These are phyloP conservation scores for Nemania sp. DNA, from an alignment of 2,329 filamentous ascomycete species.

Conservation along the genomic window DNA sequence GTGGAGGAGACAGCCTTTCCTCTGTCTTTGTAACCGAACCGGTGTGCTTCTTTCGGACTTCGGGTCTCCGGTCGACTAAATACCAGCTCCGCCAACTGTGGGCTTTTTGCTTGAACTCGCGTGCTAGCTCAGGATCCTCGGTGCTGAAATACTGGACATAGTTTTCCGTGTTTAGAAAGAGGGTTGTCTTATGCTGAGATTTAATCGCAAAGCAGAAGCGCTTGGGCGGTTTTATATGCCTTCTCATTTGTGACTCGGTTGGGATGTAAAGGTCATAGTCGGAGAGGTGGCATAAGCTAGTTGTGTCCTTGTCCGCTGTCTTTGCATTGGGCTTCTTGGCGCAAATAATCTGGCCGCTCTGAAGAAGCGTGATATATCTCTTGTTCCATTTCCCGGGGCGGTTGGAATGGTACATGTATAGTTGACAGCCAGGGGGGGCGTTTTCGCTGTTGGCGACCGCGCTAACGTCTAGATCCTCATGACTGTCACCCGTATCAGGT, in stretches of 20 bases:
- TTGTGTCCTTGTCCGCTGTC: constrained; percentile 72
- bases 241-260: constrained; percentile 73
- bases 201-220: constrained; percentile 89
- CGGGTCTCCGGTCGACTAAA: constrained; percentile 74
- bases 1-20: constrained; percentile 47
- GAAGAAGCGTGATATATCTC: constrained; percentile 78
- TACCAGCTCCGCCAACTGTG: constrained; percentile 95
- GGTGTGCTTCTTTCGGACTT: constrained; percentile 49
- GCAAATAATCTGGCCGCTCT: constrained; percentile 77
- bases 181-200: constrained; percentile 87
- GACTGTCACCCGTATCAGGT: constrained; percentile 65
- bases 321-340: constrained; percentile 77
- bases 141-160: constrained; percentile 94
- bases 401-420: constrained; percentile 84
- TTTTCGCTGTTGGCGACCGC: constrained; percentile 69
- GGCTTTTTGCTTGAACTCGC: constrained; percentile 76
- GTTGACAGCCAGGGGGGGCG: constrained; percentile 73
- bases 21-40: constrained; percentile 48
- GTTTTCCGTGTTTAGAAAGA: constrained; percentile 85
- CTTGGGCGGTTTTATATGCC: constrained; percentile 84
- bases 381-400: constrained; percentile 90
- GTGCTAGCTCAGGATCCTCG: constrained; percentile 75
- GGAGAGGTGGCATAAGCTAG: constrained; percentile 83
- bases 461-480: constrained; percentile 72
- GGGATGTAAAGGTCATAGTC: constrained; percentile 94